A percentile compares a stretch with the other conserved stretches of the same genome.
phyloP scores from a whole-genome alignment of 352 stramenopile species.

The Thraustochytrium striatum region DNA sequence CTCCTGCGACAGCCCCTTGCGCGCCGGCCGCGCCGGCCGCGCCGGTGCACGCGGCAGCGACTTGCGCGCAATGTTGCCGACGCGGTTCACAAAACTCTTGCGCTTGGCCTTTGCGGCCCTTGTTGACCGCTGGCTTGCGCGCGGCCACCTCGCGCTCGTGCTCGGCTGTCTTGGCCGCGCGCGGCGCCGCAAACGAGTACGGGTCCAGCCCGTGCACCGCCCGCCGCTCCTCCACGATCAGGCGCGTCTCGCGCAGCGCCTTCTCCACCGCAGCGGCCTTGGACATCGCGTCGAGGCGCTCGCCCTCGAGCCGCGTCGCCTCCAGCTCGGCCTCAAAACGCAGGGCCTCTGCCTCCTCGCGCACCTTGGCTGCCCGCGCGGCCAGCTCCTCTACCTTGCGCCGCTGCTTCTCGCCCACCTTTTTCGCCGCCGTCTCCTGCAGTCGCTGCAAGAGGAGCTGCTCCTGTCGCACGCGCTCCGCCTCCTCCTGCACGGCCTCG shows the following conservation, averaged over 20 bases:
- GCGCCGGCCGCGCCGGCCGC: neutral
- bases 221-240: neutral
- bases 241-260: constrained; percentile 12
- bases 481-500: constrained; percentile 30
- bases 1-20: neutral
- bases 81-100: no score
- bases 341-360: constrained; percentile 5
- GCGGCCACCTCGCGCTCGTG: no score
- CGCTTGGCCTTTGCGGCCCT: no score
- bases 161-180: no score
- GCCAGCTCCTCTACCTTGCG: constrained; percentile 32
- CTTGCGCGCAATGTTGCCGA: no score
- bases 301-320: constrained; percentile 4
- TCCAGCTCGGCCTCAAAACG: constrained; percentile 34
- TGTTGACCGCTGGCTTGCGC: no score
- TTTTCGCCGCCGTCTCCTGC: constrained; percentile 32
- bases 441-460: constrained; percentile 10
- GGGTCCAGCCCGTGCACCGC: neutral
- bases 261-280: constrained; percentile 22
- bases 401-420: constrained; percentile 39
- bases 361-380: neutral
- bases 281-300: constrained; percentile 5
- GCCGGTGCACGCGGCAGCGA: no score
- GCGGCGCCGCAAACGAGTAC: constrained; percentile 23
- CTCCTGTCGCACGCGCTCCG: constrained; percentile 9